Evolutionary conservation across 306 rosid genomes (phyloP).

Genomic region (Cicer pinnatifidum): DNA sequence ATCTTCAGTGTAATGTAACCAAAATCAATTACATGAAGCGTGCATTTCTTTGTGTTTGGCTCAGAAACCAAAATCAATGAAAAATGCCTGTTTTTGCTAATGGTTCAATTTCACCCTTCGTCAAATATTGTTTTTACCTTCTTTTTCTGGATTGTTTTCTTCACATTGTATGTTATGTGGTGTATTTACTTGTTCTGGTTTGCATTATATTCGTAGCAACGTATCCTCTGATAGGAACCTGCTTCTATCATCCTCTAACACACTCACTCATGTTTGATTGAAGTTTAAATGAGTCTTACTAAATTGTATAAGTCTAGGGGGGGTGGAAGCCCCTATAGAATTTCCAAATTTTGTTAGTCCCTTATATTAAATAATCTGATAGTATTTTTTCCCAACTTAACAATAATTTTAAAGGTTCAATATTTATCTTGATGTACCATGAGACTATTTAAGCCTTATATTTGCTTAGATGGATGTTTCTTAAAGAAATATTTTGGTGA

Average conservation of each 20-base stretch:
- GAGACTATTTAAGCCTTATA: no score
- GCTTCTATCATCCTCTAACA: neutral
- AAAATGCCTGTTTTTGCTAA: constrained; percentile 9
- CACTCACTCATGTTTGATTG: neutral
- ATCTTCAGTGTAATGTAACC: no score
- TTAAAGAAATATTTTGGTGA: no score
- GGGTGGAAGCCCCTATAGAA: no score
- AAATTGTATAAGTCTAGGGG: neutral
- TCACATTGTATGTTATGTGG: constrained; percentile 19
- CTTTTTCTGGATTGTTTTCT: neutral
- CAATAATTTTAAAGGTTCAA: no score
- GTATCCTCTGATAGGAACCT: neutral
- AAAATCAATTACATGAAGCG: neutral
- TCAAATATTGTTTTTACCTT: neutral
- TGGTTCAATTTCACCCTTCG: constrained; percentile 33
- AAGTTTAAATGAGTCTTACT: neutral
- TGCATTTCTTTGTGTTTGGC: constrained; percentile 16
- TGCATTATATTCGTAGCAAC: constrained; percentile 39
- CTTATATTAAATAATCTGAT: no score
- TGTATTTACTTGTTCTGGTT: neutral
- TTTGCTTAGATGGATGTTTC: no score
- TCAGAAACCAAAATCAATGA: neutral
- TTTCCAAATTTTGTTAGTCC: no score
- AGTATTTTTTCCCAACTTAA: no score
- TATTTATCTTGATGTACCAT: no score